Percentiles rank a stretch among this genome's conserved stretches.
Evolutionary conservation across 1,139 yeast species (phyloP).

Genomic region (Sugiyamaella grinbergsii): DNA sequence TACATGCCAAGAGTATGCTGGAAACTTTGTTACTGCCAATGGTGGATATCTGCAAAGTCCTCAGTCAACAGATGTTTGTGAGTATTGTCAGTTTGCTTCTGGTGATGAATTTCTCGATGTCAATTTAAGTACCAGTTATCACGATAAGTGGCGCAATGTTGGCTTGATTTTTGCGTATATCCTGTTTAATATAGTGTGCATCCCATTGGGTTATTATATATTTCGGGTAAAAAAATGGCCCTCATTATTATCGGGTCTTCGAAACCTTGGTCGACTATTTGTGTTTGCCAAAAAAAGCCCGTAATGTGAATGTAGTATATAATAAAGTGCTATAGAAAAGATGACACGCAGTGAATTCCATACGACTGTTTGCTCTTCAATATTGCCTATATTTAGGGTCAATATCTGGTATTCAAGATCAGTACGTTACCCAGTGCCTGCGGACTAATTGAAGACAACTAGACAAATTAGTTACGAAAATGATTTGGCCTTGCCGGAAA

Average conservation of each 20-base stretch:
- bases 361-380: too few species aligned
- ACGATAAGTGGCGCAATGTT: slow-evolving; percentile 62
- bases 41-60: slow-evolving; percentile 52
- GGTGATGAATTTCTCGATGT: slow-evolving; percentile 49
- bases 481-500: too few species aligned
- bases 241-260: background rate
- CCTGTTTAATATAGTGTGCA: slow-evolving; percentile 53
- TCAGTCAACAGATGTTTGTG: slow-evolving; percentile 48
- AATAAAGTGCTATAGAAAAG: too few species aligned
- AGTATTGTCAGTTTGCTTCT: slow-evolving; percentile 50
- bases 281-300: slow-evolving; percentile 9
- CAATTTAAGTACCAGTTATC: slow-evolving; percentile 45
- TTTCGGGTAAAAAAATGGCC: slow-evolving; percentile 40
- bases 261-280: slow-evolving; percentile 7
- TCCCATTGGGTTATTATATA: slow-evolving; percentile 49
- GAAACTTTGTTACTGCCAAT: slow-evolving; percentile 42
- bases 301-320: too few species aligned
- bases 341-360: too few species aligned
- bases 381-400: too few species aligned
- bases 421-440: too few species aligned
- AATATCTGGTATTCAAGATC: too few species aligned
- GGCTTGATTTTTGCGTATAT: slow-evolving; percentile 63
- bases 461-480: too few species aligned
- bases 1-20: slow-evolving; percentile 50
- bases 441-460: too few species aligned